Percentiles rank a stretch among this genome's conserved stretches.
Conservation (phyloP, 1,284 basidiomycete species). For the Malassezia equina region DNA sequence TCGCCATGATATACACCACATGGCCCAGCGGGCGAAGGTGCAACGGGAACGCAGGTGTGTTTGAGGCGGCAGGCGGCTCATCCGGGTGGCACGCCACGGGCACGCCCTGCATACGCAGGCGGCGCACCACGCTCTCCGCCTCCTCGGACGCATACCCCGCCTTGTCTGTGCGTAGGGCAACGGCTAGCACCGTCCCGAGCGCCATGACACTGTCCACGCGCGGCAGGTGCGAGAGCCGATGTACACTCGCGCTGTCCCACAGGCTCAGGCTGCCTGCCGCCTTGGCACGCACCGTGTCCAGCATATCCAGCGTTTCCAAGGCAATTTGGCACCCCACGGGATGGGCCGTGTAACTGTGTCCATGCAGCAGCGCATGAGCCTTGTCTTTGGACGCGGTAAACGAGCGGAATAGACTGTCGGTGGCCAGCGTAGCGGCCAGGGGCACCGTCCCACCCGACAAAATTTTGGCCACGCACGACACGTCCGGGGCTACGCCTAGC, state of each 20-base stretch:
- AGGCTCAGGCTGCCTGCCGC: conserved; percentile 58
- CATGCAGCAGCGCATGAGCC: conserved; percentile 76
- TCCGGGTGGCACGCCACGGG: conserved; percentile 17
- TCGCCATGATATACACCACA: conserved; percentile 88
- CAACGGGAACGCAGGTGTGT: conserved; percentile 54
- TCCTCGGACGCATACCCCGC: conserved; percentile 50
- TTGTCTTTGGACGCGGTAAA: conserved; percentile 65
- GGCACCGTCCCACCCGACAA: conserved; percentile 87
- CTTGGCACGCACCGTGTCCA: conserved; percentile 44
- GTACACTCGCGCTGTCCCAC: conserved; percentile 69
- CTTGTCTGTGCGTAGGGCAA: conserved; percentile 57
- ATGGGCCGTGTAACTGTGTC: conserved; percentile 66
- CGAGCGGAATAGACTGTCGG: conserved; percentile 65
- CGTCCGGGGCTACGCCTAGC: conserved; percentile 52
- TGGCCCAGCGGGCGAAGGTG: conserved; percentile 84
- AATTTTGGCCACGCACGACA: conserved; percentile 84
- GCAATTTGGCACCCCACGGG: conserved; percentile 73
- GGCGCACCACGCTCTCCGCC: conserved; percentile 21
- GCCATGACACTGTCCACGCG: conserved; percentile 69
- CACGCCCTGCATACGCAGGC: conserved; percentile 11
- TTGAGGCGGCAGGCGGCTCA: neutral
- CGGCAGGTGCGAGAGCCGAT: conserved; percentile 56
- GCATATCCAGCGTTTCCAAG: conserved; percentile 62
- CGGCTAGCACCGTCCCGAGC: conserved; percentile 73
- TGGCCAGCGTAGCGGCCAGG: conserved; percentile 65